Conservation (phyloP, 768 basidiomycete species). For the Tylopilus intermedius region DNA sequence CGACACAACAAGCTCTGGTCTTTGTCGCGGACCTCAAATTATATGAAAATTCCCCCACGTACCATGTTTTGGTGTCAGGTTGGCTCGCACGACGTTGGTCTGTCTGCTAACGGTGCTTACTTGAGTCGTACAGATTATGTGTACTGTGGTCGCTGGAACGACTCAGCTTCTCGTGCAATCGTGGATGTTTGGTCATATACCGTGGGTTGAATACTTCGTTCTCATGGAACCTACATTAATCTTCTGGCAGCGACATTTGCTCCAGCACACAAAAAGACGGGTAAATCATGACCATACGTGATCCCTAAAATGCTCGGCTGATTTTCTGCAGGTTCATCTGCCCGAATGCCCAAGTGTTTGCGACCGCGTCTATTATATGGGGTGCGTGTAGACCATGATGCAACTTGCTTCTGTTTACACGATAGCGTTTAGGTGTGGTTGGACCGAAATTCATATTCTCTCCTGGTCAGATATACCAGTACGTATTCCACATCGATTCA, state of each 20-base stretch:
- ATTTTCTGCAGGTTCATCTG: constrained; percentile 41
- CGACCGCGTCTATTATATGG: constrained; percentile 53
- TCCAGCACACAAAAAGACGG: constrained; percentile 38
- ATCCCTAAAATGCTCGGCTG: neutral
- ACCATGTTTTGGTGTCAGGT: constrained; percentile 72
- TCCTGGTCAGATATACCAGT: constrained; percentile 56
- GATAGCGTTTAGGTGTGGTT: constrained; percentile 52
- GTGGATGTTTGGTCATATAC: constrained; percentile 62
- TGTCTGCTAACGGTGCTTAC: neutral
- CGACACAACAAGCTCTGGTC: constrained; percentile 45
- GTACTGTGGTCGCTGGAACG: constrained; percentile 64
- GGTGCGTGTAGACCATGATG: constrained; percentile 16
- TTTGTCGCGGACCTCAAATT: constrained; percentile 79
- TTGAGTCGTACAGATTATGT: constrained; percentile 44
- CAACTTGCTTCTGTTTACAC: neutral
- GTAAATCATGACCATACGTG: neutral
- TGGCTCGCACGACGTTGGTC: neutral
- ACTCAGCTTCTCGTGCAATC: constrained; percentile 71
- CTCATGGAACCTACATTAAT: neutral
- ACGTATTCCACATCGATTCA: constrained; percentile 23
- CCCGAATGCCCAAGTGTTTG: constrained; percentile 48
- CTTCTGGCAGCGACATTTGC: constrained; percentile 43
- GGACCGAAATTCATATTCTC: constrained; percentile 60
- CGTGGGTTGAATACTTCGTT: constrained; percentile 34
- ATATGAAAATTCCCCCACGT: constrained; percentile 58